Conservation (phyloP, 495 filamentous ascomycete genomes). For the Podospora didyma region DNA sequence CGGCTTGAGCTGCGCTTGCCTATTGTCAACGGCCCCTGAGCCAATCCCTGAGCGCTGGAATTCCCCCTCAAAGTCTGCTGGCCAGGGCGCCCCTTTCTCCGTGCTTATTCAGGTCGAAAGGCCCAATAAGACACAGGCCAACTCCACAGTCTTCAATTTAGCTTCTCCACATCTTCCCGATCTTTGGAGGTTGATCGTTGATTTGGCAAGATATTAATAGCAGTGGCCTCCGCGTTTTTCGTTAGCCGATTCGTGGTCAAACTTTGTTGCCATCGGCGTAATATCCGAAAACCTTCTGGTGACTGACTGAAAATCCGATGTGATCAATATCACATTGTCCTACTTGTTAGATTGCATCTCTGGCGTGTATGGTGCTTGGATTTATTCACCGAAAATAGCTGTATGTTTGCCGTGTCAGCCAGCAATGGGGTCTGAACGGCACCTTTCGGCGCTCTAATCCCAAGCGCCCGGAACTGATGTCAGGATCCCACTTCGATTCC, state of each 20-base stretch:
- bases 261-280: background rate
- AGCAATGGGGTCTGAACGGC: no score
- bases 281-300: background rate
- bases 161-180: constrained; percentile 4
- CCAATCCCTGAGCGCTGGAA: no score
- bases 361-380: background rate
- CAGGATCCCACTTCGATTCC: no score
- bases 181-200: background rate
- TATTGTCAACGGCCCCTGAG: no score
- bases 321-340: background rate
- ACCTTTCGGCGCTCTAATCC: no score
- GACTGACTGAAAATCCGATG: no score
- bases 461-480: no score
- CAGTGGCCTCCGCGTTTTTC: constrained; percentile 2
- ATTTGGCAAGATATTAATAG: constrained; percentile 20
- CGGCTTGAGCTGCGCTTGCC: no score
- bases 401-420: no score
- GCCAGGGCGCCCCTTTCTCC: no score
- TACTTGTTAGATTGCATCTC: background rate
- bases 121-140: background rate
- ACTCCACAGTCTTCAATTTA: background rate
- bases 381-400: background rate
- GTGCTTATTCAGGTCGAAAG: background rate
- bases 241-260: constrained; percentile 3
- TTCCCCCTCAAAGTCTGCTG: no score